Evolutionary conservation across 352 stramenopile genomes (phyloP), one percentile per base, ranked within the genome.

Genomic region (Globisporangium camurandrum): DNA sequence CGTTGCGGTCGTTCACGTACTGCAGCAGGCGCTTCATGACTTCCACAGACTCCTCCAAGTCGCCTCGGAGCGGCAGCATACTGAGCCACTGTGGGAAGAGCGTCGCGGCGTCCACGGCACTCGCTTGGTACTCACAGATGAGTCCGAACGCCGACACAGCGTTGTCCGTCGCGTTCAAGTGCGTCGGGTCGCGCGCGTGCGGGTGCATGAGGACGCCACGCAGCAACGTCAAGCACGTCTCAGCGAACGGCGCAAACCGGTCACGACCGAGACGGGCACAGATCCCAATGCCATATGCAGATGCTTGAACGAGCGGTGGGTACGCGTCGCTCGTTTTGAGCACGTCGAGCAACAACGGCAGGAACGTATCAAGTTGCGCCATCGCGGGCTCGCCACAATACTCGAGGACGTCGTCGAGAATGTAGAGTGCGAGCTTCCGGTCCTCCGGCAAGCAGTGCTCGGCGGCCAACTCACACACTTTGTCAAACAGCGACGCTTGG

Each of bases 321-420:
- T 80, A 74, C 2, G 56, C 59, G 45, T 86, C 74, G 30, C 61
- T 84, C 1, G 75, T 76, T 50, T 85, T 67, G 28, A 89, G 50
- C 19, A 82, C 77, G 28, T 73, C 75, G 17, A 85, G 52, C 8
- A 93, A 55, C 27, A 89, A 49, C 10, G 82, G 79, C 39, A 91
- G 34, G 51, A 93, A 89, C 23, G 67, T 56, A 45, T 88, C 75
- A 7, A 86, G 57, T 24, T 67, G 58, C 30, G 61, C 46, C 61
- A 85, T 69, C 3, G 74, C 75, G 8, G 66, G 51, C 11, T 42
- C 57, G 22, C 76, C 73, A 36, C 82, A 88, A 64, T 90, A 62
- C 60, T 93, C 82, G 22, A 93, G 57, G 17, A 93, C 82, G 53
- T 93, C 82, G 54, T 93, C 82, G 27, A 93, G 57, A n/a, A 93